These are phyloP conservation scores for Panus rudis DNA, from an alignment of 768 basidiomycete species.

Conservation along the genomic window DNA sequence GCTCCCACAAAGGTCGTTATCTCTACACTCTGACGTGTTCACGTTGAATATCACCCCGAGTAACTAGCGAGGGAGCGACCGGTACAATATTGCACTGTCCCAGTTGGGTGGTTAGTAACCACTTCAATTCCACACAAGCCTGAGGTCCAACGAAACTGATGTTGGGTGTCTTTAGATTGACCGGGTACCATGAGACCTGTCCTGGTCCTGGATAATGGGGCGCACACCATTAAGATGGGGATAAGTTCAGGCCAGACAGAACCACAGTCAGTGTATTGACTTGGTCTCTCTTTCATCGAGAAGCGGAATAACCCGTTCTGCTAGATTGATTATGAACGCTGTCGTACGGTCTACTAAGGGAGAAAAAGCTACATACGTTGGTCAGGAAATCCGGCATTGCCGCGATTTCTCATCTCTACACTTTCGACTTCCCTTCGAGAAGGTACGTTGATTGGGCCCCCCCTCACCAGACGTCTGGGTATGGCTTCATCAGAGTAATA, in stretches of 20 bases:
- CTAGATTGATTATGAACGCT: constrained; percentile 72
- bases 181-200: too few relatives aligned
- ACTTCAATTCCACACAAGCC: too few relatives aligned
- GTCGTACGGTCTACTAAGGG: constrained; percentile 80
- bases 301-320: not conserved
- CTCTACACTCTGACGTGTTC: too few relatives aligned
- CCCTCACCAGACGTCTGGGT: constrained; percentile 6
- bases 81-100: too few relatives aligned
- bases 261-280: constrained; percentile 25
- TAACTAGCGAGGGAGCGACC: too few relatives aligned
- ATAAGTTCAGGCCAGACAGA: constrained; percentile 28
- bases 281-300: not conserved
- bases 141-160: too few relatives aligned
- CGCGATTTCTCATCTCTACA: constrained; percentile 74
- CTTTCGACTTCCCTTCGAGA: constrained; percentile 83
- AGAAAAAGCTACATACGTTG: constrained; percentile 77
- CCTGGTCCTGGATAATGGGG: constrained; percentile 85
- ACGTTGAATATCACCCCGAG: too few relatives aligned
- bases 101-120: too few relatives aligned
- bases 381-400: constrained; percentile 76
- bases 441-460: constrained; percentile 41
- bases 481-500: constrained; percentile 28
- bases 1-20: too few relatives aligned
- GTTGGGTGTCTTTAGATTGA: too few relatives aligned
- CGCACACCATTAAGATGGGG: constrained; percentile 73